Evolutionary conservation across 805 yeast genomes (phyloP).

Genomic region (Ascoidea rubescens): DNA sequence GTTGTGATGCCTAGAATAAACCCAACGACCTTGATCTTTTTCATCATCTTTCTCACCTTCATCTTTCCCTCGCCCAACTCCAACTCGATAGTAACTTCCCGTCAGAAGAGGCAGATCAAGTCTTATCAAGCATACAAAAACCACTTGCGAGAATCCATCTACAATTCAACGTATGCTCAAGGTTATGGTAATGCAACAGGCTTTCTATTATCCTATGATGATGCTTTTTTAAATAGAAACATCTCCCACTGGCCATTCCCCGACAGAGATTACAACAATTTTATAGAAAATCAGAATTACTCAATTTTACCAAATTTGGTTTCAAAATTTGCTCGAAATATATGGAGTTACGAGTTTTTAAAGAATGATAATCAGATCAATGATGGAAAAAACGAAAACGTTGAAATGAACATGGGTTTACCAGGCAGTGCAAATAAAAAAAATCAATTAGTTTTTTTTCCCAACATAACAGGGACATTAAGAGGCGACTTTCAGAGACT

Average conservation of each 20-base stretch:
- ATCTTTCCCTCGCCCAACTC: conserved; percentile 23
- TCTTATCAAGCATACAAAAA: conserved; percentile 19
- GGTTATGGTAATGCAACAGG: conserved; percentile 72
- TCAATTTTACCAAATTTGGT: conserved; percentile 50
- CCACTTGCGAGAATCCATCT: conserved; percentile 21
- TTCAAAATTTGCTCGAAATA: conserved; percentile 27
- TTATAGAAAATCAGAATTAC: conserved; percentile 34
- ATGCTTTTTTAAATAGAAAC: conserved; percentile 29
- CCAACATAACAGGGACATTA: conserved; percentile 35
- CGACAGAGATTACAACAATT: conserved; percentile 26
- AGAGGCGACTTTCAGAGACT: conserved; percentile 25
- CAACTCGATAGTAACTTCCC: conserved; percentile 19
- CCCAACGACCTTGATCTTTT: conserved; percentile 16
- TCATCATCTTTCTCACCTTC: conserved; percentile 25
- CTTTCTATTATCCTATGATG: conserved; percentile 49
- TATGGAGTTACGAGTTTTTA: conserved; percentile 34
- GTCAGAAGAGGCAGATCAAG: conserved; percentile 24
- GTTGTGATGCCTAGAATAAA: conserved; percentile 3
- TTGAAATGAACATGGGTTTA: conserved; percentile 4
- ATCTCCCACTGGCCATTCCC: conserved; percentile 46
- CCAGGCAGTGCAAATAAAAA: background rate
- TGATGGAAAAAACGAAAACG: conserved; percentile 9
- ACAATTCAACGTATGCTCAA: conserved; percentile 26
- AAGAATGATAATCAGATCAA: conserved; percentile 13
- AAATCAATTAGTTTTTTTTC: conserved; percentile 15